Evolutionary conservation across 73 alveolate genomes (phyloP).

Genomic region (Symbiodinium pilosum): DNA sequence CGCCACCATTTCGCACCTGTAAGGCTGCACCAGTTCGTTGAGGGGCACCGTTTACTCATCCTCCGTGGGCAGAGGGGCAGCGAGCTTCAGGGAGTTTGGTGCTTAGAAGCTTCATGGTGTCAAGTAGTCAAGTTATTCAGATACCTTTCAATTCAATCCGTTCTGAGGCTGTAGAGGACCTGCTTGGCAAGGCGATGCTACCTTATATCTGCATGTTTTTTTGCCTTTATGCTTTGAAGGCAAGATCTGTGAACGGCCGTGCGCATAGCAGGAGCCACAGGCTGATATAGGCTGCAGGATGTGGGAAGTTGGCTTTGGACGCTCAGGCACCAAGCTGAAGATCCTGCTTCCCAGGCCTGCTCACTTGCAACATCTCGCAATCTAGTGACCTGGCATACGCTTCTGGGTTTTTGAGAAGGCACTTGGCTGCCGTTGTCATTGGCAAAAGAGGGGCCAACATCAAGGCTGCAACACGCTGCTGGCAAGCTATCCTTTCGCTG

Average conservation of each 20-base stretch:
- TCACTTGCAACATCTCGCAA: background rate
- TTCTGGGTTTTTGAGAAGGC: too few relatives aligned
- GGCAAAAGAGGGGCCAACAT: conserved; percentile 83
- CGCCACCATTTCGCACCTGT: background rate
- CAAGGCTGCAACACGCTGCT: conserved; percentile 9
- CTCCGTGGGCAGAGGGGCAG: conserved; percentile 50
- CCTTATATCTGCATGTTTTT: too few relatives aligned
- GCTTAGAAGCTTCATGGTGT: background rate
- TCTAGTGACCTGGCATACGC: too few relatives aligned
- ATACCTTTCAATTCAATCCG: background rate
- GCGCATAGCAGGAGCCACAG: background rate
- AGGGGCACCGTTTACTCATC: conserved; percentile 69
- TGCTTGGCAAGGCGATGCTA: conserved; percentile 13
- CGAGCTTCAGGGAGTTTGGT: conserved; percentile 46
- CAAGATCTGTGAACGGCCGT: background rate
- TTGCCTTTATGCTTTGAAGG: too few relatives aligned
- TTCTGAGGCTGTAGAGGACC: background rate
- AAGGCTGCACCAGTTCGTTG: conserved; percentile 71
- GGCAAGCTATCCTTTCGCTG: background rate
- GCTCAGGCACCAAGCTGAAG: background rate
- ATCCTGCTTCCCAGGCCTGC: background rate
- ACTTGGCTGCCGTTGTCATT: conserved; percentile 67
- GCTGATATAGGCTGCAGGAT: too few relatives aligned
- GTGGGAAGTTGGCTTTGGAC: too few relatives aligned
- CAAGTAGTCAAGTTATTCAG: background rate